These are phyloP conservation scores for Termitomyces sp. DNA, from an alignment of 1,284 basidiomycete species.

Conservation along the genomic window DNA sequence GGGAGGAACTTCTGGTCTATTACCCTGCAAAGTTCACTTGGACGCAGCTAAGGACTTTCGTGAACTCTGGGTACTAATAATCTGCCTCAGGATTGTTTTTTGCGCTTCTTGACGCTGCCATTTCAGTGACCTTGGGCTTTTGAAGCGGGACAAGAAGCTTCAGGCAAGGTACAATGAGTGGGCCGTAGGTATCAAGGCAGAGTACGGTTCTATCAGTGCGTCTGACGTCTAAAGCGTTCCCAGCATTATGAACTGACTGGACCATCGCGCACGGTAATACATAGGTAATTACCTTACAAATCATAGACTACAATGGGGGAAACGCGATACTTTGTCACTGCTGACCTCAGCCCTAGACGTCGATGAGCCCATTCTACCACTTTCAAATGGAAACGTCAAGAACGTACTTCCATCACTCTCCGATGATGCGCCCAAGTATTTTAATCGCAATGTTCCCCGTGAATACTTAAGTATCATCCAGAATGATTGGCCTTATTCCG, in stretches of 20 bases:
- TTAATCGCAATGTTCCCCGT: conserved; percentile 54
- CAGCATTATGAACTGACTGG: background rate
- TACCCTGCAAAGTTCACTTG: conserved; percentile 76
- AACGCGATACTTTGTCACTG: conserved; percentile 54
- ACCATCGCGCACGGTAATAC: conserved; percentile 1
- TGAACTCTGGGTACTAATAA: conserved; percentile 62
- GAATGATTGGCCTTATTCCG: conserved; percentile 84
- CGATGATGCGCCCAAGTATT: conserved; percentile 44
- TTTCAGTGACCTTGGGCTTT: conserved; percentile 64
- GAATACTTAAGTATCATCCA: conserved; percentile 65
- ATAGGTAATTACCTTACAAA: conserved; percentile 63
- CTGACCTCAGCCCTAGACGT: conserved; percentile 42
- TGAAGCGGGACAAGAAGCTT: conserved; percentile 67
- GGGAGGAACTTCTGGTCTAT: conserved; percentile 56
- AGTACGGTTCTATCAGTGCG: conserved; percentile 66
- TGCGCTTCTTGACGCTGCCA: background rate
- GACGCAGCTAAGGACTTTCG: conserved; percentile 67
- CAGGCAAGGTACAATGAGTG: conserved; percentile 64
- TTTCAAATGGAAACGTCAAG: conserved; percentile 10
- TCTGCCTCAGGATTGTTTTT: background rate
- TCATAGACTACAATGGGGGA: conserved; percentile 69
- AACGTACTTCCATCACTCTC: conserved; percentile 20
- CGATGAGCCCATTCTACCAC: conserved; percentile 14
- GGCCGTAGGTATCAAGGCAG: conserved; percentile 44
- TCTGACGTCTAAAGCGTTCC: conserved; percentile 4